Evolutionary conservation across 163 green algal genomes (phyloP).

Genomic region (Coccomyxa subellipsoidea): DNA sequence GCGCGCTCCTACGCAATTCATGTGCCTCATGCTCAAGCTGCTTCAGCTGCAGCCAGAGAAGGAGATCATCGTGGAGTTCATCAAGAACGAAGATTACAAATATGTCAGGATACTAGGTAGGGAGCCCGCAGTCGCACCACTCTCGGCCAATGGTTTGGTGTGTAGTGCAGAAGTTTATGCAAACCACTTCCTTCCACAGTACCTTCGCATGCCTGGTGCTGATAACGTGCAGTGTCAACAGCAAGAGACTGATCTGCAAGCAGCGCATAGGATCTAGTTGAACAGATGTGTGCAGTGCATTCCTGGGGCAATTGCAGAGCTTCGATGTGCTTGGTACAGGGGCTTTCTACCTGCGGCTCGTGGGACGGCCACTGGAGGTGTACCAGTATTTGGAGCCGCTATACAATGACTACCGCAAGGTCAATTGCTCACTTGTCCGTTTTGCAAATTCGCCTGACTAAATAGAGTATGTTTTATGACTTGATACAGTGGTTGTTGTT

Average conservation of each 20-base stretch:
- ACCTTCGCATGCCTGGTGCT: no score
- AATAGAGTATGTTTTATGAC: neutral
- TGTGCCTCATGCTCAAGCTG: conserved; percentile 97
- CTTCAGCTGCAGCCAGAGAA: conserved; percentile 97
- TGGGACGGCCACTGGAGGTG: conserved; percentile 88
- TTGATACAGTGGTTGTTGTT: no score
- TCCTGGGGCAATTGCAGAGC: no score
- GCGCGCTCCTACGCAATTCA: conserved; percentile 85
- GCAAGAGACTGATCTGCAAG: no score
- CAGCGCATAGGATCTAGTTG: no score
- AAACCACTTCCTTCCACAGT: no score
- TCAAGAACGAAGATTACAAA: conserved; percentile 99
- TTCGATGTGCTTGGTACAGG: no score
- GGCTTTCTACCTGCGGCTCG: conserved; percentile 96
- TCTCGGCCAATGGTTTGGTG: neutral
- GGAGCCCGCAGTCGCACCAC: neutral
- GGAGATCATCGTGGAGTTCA: conserved; percentile 98
- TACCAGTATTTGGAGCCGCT: conserved; percentile 98
- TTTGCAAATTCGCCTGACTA: neutral
- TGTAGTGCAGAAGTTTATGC: neutral
- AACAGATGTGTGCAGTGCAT: no score
- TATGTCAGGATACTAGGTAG: conserved; percentile 92
- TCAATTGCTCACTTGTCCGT: no score
- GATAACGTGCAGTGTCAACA: no score
- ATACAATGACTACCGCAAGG: conserved; percentile 95